Evolutionary conservation across 139 green algal species (phyloP).

Genomic region (Deuterostichococcus epilithicus): DNA sequence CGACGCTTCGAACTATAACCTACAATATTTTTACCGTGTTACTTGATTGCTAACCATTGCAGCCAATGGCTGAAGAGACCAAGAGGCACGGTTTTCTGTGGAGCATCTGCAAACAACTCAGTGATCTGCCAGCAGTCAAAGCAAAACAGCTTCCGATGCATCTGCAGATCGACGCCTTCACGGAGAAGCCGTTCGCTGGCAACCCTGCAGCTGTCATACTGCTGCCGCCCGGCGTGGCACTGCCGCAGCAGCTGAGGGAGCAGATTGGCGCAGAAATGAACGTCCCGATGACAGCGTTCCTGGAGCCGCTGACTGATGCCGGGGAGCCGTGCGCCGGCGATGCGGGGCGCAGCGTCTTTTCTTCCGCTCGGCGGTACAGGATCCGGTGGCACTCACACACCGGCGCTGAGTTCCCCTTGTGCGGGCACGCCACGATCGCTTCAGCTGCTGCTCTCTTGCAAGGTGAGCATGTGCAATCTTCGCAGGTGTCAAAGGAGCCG

Average conservation of each 20-base stretch:
- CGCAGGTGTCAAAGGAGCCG: not conserved
- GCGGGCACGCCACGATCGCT: constrained; percentile 69
- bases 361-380: constrained; percentile 24
- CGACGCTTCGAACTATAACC: too few species aligned
- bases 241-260: constrained; percentile 20
- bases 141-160: too few species aligned
- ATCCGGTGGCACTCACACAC: constrained; percentile 60
- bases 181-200: constrained; percentile 45
- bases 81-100: too few species aligned
- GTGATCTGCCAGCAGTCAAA: too few species aligned
- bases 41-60: too few species aligned
- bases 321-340: not conserved
- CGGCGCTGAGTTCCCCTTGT: constrained; percentile 51
- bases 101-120: too few species aligned
- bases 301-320: constrained; percentile 19
- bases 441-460: constrained; percentile 20
- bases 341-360: constrained; percentile 10
- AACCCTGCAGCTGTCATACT: constrained; percentile 76
- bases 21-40: too few species aligned
- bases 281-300: constrained; percentile 70
- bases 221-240: constrained; percentile 16
- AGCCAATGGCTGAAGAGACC: too few species aligned
- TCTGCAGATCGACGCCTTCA: constrained; percentile 69
- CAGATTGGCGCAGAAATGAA: constrained; percentile 72
- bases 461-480: not conserved